Evolutionary conservation across 768 basidiomycete species (phyloP).

Genomic region (Leccinum disarticulatum): DNA sequence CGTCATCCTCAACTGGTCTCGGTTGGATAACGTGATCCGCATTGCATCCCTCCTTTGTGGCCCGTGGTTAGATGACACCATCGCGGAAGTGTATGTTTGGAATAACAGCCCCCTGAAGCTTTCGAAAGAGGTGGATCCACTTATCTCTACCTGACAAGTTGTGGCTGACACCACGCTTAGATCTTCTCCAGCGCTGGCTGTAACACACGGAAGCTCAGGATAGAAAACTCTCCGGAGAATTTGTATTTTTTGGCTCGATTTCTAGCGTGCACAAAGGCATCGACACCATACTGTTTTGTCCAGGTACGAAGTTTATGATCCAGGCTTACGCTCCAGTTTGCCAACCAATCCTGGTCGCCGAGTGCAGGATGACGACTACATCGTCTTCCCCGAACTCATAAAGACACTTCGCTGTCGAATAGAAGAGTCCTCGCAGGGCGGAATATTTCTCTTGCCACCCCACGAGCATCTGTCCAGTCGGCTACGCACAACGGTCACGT

Average conservation of each 20-base stretch:
- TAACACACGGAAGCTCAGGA: slow-evolving; percentile 42
- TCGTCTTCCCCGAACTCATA: slow-evolving; percentile 58
- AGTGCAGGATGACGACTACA: slow-evolving; percentile 65
- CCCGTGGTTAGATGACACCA: slow-evolving; percentile 42
- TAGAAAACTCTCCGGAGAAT: slow-evolving; percentile 58
- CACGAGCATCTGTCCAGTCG: slow-evolving; percentile 59
- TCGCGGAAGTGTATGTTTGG: slow-evolving; percentile 56
- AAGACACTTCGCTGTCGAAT: slow-evolving; percentile 46
- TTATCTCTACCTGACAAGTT: neutral
- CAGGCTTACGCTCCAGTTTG: neutral
- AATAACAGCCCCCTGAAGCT: slow-evolving; percentile 55
- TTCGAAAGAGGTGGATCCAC: slow-evolving; percentile 38
- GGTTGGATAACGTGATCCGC: slow-evolving; percentile 57
- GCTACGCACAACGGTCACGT: slow-evolving; percentile 43
- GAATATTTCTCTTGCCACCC: slow-evolving; percentile 58
- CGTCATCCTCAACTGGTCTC: slow-evolving; percentile 67
- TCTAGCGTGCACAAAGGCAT: slow-evolving; percentile 51
- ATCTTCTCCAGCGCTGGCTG: slow-evolving; percentile 45
- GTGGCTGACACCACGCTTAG: slow-evolving; percentile 26
- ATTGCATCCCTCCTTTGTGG: slow-evolving; percentile 55
- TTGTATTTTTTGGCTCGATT: slow-evolving; percentile 63
- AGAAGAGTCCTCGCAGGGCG: slow-evolving; percentile 19
- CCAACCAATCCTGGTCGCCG: slow-evolving; percentile 3
- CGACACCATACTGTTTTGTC: slow-evolving; percentile 59
- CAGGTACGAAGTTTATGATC: slow-evolving; percentile 41